Conservation (phyloP, 108 stramenopile species). For the Aurantiochytrium sp. region DNA sequence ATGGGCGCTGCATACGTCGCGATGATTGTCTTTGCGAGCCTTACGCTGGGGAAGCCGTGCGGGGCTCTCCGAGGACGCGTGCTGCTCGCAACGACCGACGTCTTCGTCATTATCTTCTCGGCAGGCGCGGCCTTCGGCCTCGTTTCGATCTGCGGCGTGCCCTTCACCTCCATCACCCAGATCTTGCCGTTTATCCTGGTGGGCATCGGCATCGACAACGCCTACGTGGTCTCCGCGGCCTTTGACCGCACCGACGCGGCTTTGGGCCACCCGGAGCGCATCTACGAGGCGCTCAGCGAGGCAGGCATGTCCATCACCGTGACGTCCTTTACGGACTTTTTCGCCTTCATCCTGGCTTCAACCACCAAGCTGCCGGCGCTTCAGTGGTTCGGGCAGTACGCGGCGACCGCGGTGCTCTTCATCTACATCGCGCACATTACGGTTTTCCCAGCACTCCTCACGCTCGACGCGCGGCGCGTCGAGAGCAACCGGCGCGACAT, state of each 20-base stretch:
- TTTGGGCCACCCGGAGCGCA: neutral
- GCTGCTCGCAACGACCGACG: neutral
- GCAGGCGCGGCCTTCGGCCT: neutral
- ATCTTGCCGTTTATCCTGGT: slow-evolving; percentile 42
- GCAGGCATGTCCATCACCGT: slow-evolving; percentile 17
- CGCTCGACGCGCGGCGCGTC: neutral
- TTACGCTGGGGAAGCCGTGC: neutral
- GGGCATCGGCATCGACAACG: slow-evolving; percentile 37
- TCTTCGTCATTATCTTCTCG: neutral
- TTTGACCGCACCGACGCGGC: neutral
- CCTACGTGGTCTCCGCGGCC: neutral
- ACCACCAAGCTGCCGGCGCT: neutral
- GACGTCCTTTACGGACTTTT: neutral
- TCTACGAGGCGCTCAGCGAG: neutral
- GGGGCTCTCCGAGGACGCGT: neutral
- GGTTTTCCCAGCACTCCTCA: neutral
- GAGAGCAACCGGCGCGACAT: neutral
- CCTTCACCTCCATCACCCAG: slow-evolving; percentile 44
- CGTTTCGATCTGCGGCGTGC: neutral
- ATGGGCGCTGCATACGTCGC: neutral
- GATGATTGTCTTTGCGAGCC: slow-evolving; percentile 19
- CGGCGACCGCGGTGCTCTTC: neutral
- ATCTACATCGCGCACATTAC: neutral
- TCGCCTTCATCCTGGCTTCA: neutral
- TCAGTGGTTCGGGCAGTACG: slow-evolving; percentile 19